Evolutionary conservation across 495 filamentous ascomycete genomes (phyloP), one percentile per base, ranked within the genome.

Genomic region (Neurospora sp.): DNA sequence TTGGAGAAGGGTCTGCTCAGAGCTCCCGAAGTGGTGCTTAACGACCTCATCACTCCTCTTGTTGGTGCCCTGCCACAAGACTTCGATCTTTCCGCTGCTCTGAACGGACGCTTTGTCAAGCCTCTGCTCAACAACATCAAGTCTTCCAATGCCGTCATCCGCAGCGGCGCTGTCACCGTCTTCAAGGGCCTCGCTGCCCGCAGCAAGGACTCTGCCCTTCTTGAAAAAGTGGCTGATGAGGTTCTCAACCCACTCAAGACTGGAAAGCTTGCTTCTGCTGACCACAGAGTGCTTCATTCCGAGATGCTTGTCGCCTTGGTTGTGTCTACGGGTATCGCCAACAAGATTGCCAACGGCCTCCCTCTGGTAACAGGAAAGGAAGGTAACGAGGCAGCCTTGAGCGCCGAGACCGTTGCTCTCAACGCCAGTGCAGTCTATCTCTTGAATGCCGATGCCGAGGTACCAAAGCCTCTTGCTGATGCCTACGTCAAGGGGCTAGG

Each of bases 1-100:
- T 83, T 98, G 6, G 96, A 99, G 75, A 96, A 96, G 80, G 90
- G 91, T 1, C 88, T 99, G 45, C 81, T 99, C 48, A 87, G 96
- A 80, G 90, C 96, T 20, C 96, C 96, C 0, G 96, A 99, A 79
- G 90, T 98, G 41, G 90, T 97, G 14, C 84, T 98, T 37, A 88
- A 89, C 74, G 91, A 92, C 72, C 81, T 98, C 41, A 83, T 97
- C 42, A 85, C 89, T 16, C 86, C 89, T 3, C 82, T 98, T 40
- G 84, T 96, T 74, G 79, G 84, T 6, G 86, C 92, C 27, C 83
- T 98, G 35, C 88, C 94, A 1, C 78, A 83, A 40, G 83, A 83
- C 0, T 84, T 97, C 72, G 95, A 98, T 76, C 85, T 97, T 2
- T 93, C 94, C 10, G 87, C 89, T 61, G 79, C 92, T 9, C 83